Conservation (phyloP, 306 rosid genomes). For the Styphnolobium japonicum region DNA sequence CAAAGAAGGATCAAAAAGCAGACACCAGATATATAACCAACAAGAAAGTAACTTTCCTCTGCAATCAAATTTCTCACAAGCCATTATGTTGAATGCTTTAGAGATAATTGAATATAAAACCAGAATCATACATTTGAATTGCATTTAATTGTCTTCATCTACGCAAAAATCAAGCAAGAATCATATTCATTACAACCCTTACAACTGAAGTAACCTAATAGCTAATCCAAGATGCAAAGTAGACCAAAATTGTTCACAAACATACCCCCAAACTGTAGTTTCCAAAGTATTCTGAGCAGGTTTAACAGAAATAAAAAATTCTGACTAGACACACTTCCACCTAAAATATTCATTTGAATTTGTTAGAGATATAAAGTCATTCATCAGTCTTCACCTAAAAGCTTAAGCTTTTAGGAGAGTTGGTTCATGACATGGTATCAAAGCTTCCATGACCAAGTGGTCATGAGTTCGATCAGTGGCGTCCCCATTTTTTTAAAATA, state of each 20-base stretch:
- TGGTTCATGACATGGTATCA: too few relatives aligned
- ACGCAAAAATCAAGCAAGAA: background rate
- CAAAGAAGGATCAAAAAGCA: conserved; percentile 7
- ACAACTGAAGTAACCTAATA: conserved; percentile 5
- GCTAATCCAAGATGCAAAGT: conserved; percentile 2
- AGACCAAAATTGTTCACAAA: background rate
- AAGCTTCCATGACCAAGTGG: too few relatives aligned
- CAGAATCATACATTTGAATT: conserved; percentile 7
- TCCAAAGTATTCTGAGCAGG: background rate
- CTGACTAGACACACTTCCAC: background rate
- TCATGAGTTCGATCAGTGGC: too few relatives aligned
- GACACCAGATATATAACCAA: background rate
- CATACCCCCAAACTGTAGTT: background rate
- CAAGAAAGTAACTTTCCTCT: background rate
- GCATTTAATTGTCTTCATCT: background rate
- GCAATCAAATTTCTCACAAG: background rate
- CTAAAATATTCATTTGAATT: background rate
- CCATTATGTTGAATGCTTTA: conserved; percentile 8
- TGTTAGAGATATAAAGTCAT: too few relatives aligned
- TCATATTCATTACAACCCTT: conserved; percentile 10
- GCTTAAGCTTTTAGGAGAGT: too few relatives aligned
- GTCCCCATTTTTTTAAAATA: too few relatives aligned
- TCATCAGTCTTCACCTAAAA: too few relatives aligned
- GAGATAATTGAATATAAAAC: conserved; percentile 18
- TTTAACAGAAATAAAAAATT: background rate